Evolutionary conservation across 192 early-diverging fungal genomes (phyloP).

Genomic region (Umbelopsis sp.): DNA sequence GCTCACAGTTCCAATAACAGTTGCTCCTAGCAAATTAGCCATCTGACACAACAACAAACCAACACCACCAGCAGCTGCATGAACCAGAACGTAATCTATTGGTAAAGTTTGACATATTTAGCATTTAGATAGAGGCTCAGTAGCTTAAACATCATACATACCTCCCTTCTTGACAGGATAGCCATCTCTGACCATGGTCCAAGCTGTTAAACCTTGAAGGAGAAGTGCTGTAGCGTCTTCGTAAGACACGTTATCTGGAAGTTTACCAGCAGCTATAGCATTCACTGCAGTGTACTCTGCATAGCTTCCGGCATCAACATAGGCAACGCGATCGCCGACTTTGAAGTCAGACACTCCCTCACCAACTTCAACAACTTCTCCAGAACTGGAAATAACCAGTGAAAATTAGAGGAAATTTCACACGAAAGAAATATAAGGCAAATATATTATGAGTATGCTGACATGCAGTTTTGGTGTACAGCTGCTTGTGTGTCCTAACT

Average conservation of each 20-base stretch:
- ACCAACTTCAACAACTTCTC: conserved; percentile 79
- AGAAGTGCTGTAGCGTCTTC: conserved; percentile 67
- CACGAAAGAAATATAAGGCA: neutral
- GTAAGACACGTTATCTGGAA: conserved; percentile 53
- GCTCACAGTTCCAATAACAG: conserved; percentile 87
- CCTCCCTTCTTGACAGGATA: conserved; percentile 67
- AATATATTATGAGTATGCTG: neutral
- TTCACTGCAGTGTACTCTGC: conserved; percentile 72
- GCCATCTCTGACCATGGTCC: conserved; percentile 67
- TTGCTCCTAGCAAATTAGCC: conserved; percentile 73
- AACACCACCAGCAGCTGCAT: conserved; percentile 91
- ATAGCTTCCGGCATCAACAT: conserved; percentile 64
- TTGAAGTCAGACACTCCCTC: conserved; percentile 60
- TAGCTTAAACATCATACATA: conserved; percentile 7
- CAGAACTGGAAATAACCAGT: conserved; percentile 42
- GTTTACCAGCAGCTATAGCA: conserved; percentile 46
- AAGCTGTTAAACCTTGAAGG: conserved; percentile 85
- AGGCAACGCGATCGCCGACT: conserved; percentile 85
- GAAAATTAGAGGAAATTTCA: neutral
- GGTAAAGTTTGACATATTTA: neutral
- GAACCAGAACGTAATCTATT: conserved; percentile 78
- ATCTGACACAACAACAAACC: conserved; percentile 83
- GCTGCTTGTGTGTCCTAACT: neutral
- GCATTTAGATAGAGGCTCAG: neutral
- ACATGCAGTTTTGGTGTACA: neutral